Evolutionary conservation across 768 basidiomycete species (phyloP).

Genomic region (Lactifluus pinguis): DNA sequence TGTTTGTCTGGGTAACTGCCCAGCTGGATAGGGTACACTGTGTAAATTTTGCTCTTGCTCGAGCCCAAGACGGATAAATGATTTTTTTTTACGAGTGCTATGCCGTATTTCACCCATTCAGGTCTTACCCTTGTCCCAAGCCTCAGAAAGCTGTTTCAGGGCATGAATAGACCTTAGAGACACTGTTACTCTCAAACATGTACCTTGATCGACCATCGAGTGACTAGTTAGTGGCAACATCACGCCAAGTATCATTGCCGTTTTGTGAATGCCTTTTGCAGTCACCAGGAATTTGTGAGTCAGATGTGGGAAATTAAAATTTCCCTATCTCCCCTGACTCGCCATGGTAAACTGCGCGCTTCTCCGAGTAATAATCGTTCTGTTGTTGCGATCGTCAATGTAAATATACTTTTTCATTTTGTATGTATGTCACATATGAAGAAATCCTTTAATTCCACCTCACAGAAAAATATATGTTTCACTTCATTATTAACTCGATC

Average conservation of each 20-base stretch:
- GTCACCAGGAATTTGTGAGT: no score
- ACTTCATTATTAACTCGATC: background rate
- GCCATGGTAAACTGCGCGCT: background rate
- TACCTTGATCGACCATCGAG: background rate
- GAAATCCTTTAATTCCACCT: background rate
- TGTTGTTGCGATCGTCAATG: background rate
- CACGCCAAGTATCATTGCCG: background rate
- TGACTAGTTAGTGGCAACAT: background rate
- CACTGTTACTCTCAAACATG: background rate
- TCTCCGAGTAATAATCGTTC: background rate
- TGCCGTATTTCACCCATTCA: background rate
- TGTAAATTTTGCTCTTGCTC: background rate
- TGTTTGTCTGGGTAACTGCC: background rate
- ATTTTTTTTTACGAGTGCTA: background rate
- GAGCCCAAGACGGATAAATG: constrained; percentile 3
- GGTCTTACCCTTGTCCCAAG: background rate
- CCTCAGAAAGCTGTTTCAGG: background rate
- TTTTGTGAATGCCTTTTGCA: background rate
- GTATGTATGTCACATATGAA: background rate
- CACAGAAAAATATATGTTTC: background rate
- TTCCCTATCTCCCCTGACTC: background rate
- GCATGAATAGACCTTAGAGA: background rate
- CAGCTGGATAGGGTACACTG: background rate
- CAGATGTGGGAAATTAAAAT: no score
- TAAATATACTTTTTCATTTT: background rate